Evolutionary conservation across 2,329 filamentous ascomycete species (phyloP).

Genomic region (Pseudovirgaria hyperparasitica): DNA sequence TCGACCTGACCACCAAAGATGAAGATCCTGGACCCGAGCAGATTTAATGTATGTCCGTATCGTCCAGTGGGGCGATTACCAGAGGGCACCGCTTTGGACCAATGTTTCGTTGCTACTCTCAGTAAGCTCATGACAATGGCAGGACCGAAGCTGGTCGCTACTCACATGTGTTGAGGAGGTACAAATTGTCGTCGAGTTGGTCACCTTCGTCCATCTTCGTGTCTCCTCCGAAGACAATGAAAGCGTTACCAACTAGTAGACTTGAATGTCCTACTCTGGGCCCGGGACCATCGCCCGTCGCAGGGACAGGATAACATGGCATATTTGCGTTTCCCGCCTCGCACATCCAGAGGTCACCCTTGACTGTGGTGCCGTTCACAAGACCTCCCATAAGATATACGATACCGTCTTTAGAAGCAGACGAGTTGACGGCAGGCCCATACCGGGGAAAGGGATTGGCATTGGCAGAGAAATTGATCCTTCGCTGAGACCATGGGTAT

Average conservation of each 20-base stretch:
- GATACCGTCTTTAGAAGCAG: constrained; percentile 89
- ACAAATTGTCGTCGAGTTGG: constrained; percentile 84
- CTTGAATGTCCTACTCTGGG: constrained; percentile 90
- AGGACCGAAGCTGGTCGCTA: constrained; percentile 9
- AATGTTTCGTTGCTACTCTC: constrained; percentile 76
- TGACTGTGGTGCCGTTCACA: constrained; percentile 89
- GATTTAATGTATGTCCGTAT: constrained; percentile 94
- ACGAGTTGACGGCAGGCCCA: constrained; percentile 86
- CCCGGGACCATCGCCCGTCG: constrained; percentile 85
- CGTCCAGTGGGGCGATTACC: constrained; percentile 77
- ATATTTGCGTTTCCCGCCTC: constrained; percentile 73
- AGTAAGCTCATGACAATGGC: constrained; percentile 14
- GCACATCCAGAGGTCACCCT: constrained; percentile 95
- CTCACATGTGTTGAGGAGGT: constrained; percentile 94
- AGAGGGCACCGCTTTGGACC: constrained; percentile 85
- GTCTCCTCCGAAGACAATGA: constrained; percentile 97
- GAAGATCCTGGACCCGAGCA: constrained; percentile 91
- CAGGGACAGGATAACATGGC: constrained; percentile 82
- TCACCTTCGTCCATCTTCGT: constrained; percentile 94
- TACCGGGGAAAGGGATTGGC: constrained; percentile 90
- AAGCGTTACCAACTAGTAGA: constrained; percentile 91
- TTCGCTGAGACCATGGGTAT: constrained; percentile 91
- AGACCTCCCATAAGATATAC: constrained; percentile 96
- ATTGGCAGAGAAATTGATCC: constrained; percentile 73
- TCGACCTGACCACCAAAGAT: constrained; percentile 97